phyloP scores from a whole-genome alignment of 306 rosid genomes.

The Begonia masoniana region DNA sequence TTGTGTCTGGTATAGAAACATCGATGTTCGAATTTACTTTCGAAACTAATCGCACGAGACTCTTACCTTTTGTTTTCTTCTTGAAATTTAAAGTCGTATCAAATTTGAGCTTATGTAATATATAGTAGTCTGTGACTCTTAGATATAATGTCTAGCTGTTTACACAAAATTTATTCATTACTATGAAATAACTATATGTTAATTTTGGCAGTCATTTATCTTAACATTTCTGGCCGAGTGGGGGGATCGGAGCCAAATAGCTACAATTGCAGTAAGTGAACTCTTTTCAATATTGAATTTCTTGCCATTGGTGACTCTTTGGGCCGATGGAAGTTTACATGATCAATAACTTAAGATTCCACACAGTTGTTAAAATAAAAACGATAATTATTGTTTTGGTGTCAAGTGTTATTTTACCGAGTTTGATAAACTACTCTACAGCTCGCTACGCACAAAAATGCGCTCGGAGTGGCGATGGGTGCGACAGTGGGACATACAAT shows the following conservation, averaged over 20 bases:
- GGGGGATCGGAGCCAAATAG: constrained; percentile 99
- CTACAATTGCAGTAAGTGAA: constrained; percentile 85
- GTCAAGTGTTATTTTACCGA: too few species aligned
- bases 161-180: background rate
- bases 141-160: constrained; percentile 8
- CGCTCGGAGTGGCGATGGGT: constrained; percentile 87
- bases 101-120: too few species aligned
- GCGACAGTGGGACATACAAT: constrained; percentile 92
- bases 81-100: too few species aligned
- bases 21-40: background rate
- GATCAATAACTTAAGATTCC: too few species aligned
- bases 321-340: too few species aligned
- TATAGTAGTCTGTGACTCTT: background rate
- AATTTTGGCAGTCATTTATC: constrained; percentile 60
- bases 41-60: background rate
- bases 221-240: constrained; percentile 97
- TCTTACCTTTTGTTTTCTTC: too few species aligned
- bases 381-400: too few species aligned
- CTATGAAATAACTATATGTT: too few species aligned
- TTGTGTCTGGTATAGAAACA: too few species aligned
- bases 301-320: too few species aligned
- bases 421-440: constrained; percentile 15
- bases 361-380: too few species aligned
- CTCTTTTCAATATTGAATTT: background rate
- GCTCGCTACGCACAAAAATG: constrained; percentile 98